Evolutionary conservation across 2,329 filamentous ascomycete genomes (phyloP), one percentile per base, ranked within the genome.

Genomic region (Phaeosphaeriaceae sp.): DNA sequence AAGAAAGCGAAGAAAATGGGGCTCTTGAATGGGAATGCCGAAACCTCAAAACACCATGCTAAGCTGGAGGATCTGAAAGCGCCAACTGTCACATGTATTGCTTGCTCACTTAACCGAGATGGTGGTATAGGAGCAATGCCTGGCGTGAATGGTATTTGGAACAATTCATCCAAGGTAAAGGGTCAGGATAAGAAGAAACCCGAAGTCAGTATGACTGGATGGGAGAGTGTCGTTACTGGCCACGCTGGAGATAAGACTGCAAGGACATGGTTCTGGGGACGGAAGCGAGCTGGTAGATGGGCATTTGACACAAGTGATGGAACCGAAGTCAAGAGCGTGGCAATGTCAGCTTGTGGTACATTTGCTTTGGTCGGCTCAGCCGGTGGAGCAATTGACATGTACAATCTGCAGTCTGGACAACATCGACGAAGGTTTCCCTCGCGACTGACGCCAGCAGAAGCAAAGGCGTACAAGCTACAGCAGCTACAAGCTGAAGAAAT

Each of bases 191-290:
- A 91, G 72, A 87, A 92, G 72, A 86, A 88, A 2, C 87, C 91
- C 60, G 79, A 86, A 48, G 89, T 87, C 63, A 83, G 86, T 39
- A 86, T 86, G 78, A 96, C 92, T 2, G 94, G 94, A 1, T 99
- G 94, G 94, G 95, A 99, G 73, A 97, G 93, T 67, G 87, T 99
- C 6, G 85, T 99, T 2, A 99, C 94, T 3, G 93, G 92, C 8
- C 95, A 99, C 70, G 87, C 87, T 66, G 85, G 88, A 42, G 93
- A 97, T 66, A 83, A 86, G 36, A 89, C 84, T 67, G 94, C 92
- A 15, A 85, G 94, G 44, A 97, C 94, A 1, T 99, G 94, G 94
- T 97, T 97, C 75, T 97, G 94, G 92, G 94, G 93, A 5, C 87
- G 91, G 48, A 97, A 95, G 75, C 87, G 88, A 63, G 92, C 94